A percentile compares a stretch with the other conserved stretches of the same genome.
Conservation (phyloP, 2,329 filamentous ascomycete species). For the Aspergillus pseudoglaucus region DNA sequence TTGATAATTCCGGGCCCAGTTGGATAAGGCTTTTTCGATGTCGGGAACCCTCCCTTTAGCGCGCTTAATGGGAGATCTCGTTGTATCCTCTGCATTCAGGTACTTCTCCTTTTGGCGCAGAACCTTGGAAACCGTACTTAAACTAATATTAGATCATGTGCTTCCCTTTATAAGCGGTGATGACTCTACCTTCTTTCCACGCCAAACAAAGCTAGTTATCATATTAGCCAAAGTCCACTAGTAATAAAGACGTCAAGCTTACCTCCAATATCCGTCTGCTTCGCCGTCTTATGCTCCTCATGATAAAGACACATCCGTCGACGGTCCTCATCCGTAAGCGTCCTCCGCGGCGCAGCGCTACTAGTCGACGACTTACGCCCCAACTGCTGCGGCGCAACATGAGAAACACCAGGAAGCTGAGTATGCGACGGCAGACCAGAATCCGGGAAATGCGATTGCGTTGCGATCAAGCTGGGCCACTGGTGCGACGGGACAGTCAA, state of each 20-base stretch:
- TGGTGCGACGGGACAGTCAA: conserved; percentile 62
- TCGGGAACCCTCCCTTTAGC: conserved; percentile 80
- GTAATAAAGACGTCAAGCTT: conserved; percentile 26
- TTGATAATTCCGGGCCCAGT: conserved; percentile 78
- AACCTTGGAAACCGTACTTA: conserved; percentile 97
- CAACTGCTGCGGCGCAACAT: conserved; percentile 39
- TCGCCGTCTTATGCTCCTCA: conserved; percentile 79
- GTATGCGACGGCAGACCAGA: conserved; percentile 54
- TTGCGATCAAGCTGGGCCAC: conserved; percentile 79
- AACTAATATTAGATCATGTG: conserved; percentile 12
- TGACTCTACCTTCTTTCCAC: conserved; percentile 83
- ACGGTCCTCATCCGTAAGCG: conserved; percentile 83
- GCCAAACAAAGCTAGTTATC: conserved; percentile 67
- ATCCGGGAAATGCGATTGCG: conserved; percentile 59
- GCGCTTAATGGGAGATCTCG: conserved; percentile 71
- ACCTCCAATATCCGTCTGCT: conserved; percentile 95
- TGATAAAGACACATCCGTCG: conserved; percentile 91
- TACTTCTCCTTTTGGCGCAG: conserved; percentile 92
- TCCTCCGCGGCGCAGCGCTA: conserved; percentile 66
- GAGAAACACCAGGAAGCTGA: conserved; percentile 48
- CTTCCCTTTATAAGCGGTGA: conserved; percentile 1
- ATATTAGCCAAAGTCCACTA: conserved; percentile 11
- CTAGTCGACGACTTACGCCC: conserved; percentile 36
- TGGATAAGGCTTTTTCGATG: conserved; percentile 82
- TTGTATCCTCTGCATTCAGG: conserved; percentile 72